Percentiles rank a stretch among this genome's conserved stretches.
Evolutionary conservation across 257 asterid genomes (phyloP).

Genomic region (Ilex aquifolium): DNA sequence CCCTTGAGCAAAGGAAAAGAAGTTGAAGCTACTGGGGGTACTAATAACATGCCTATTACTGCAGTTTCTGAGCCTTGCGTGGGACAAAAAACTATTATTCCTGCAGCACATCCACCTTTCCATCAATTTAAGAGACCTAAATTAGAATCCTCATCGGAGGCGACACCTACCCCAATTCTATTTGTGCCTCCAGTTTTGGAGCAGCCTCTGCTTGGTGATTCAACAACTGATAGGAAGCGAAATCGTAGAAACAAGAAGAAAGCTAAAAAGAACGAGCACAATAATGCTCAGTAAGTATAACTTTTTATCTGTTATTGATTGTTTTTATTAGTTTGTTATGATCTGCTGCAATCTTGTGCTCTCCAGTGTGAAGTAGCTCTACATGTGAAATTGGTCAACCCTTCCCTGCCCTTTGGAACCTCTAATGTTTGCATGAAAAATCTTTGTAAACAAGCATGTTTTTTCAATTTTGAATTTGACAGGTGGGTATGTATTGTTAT

Average conservation of each 20-base stretch:
- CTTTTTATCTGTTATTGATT: not conserved
- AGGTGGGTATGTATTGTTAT: too few relatives aligned
- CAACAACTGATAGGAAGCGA: conserved; percentile 15
- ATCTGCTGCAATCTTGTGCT: too few relatives aligned
- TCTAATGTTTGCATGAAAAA: too few relatives aligned
- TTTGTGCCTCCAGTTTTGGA: conserved; percentile 37
- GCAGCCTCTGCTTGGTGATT: conserved; percentile 8
- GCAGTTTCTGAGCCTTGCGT: conserved; percentile 7
- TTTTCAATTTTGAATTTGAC: too few relatives aligned
- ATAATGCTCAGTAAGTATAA: conserved; percentile 32
- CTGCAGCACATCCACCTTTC: conserved; percentile 9
- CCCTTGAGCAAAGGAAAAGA: conserved; percentile 25
- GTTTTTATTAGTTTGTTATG: too few relatives aligned
- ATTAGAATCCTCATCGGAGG: conserved; percentile 10
- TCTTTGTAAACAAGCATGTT: too few relatives aligned
- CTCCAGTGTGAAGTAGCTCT: too few relatives aligned
- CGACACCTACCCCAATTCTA: conserved; percentile 18
- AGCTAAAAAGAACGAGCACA: conserved; percentile 13
- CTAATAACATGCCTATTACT: conserved; percentile 5
- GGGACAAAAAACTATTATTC: conserved; percentile 12
- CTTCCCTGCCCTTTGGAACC: too few relatives aligned
- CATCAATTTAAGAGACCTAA: conserved; percentile 32
- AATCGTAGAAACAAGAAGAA: conserved; percentile 29
- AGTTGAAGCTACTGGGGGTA: conserved; percentile 9
- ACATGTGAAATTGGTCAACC: too few relatives aligned